Base-by-base conservation (phyloP, 176 grass and related monocot genomes). In the Rhynchospora breviuscula region DNA sequence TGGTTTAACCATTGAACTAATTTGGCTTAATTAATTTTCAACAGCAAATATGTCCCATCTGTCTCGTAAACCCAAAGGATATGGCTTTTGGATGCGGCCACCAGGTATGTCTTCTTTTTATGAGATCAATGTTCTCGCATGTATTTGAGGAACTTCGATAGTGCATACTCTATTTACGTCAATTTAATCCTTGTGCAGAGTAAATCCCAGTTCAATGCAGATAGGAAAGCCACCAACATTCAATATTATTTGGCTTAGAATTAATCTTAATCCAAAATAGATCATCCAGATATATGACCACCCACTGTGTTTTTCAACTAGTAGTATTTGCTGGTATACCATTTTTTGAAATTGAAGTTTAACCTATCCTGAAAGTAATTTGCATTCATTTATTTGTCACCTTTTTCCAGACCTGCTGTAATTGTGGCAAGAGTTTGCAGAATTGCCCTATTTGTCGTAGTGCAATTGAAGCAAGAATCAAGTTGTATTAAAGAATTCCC, bases 31-130 rank as follows among this genome's bases (percentile, higher is more conserved):
- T 40, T 40, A 40, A 40, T 40, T 40, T 40, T 23, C 25, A 70
- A 33, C 66, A 70, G 22, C 2, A 21, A 33, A 14, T 70, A 11
- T 70, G 66, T 33, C 66, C 66, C 12, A 70, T 70, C 12, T 70
- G 66, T 13, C 66, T 70, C 44, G 66, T 29, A 33, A 70, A 70
- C 35, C 66, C 66, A 14, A 70, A 70, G 66, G 66, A 70, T 7
- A 70, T 70, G 66, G 66, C 25, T 70, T 70, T 70, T 35, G 66
- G 66, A 33, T 70, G 66, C 44, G 66, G 66, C 66, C 66, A 70
- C 9, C 66, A 70, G 66, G 66, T 70, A 70, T 1, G 49, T 52
- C 9, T 52, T 52, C 49, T 52, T 52, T 11, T 51, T n/a, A 35
- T 35, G 33, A 35, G 33, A 35, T 35, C 33, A n/a, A n/a, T n/a